phyloP scores from a whole-genome alignment of 257 asterid species.

The Przewalskia tangutica region DNA sequence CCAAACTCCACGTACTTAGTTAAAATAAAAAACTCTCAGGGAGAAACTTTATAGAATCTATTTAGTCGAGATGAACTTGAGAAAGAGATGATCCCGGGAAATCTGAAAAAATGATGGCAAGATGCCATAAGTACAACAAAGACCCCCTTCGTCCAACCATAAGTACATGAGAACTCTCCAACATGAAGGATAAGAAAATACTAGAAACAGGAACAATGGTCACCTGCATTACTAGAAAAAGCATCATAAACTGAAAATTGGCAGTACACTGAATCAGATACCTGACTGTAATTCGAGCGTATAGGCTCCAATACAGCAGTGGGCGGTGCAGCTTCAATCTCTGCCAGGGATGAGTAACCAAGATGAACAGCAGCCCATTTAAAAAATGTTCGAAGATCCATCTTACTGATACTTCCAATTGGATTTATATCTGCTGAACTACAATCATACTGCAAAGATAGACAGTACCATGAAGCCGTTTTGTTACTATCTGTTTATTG shows the following conservation, averaged over 20 bases:
- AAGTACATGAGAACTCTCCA: neutral
- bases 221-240: neutral
- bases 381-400: slow-evolving; percentile 67
- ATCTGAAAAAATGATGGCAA: neutral
- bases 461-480: neutral
- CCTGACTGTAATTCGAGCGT: slow-evolving; percentile 80
- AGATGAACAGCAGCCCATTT: slow-evolving; percentile 86
- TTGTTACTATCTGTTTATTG: neutral
- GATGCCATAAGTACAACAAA: neutral
- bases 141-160: neutral
- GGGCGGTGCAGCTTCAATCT: slow-evolving; percentile 88
- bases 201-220: neutral
- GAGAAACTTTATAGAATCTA: neutral
- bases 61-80: neutral
- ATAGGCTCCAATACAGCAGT: slow-evolving; percentile 93
- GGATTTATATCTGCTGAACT: slow-evolving; percentile 98
- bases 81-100: neutral
- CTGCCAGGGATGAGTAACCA: slow-evolving; percentile 81
- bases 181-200: neutral
- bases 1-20: neutral
- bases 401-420: slow-evolving; percentile 90
- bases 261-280: slow-evolving; percentile 6
- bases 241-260: neutral
- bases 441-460: slow-evolving; percentile 75
- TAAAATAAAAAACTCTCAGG: neutral